These are phyloP conservation scores for Pseudomonodictys pantanalensis DNA, from an alignment of 495 filamentous ascomycete genomes.

Conservation along the genomic window DNA sequence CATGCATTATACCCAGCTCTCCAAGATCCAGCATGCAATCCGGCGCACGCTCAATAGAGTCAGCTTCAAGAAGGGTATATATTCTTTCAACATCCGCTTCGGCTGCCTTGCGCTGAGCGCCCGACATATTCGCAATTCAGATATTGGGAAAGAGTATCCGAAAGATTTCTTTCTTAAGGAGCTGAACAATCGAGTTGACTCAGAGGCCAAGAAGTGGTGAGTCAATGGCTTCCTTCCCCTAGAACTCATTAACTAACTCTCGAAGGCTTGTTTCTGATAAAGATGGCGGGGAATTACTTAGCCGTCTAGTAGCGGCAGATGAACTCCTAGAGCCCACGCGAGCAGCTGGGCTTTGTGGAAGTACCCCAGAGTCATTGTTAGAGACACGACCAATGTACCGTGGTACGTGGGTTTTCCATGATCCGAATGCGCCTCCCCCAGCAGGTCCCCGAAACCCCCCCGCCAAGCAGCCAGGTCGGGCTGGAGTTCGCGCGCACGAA, in stretches of 20 bases:
- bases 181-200: background rate
- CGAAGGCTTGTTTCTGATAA: background rate
- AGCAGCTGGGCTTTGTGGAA: background rate
- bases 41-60: background rate
- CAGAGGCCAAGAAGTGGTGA: slow-evolving; percentile 10
- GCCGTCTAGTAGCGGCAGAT: slow-evolving; percentile 2
- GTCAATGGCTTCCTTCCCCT: background rate
- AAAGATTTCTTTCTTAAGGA: background rate
- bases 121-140: background rate
- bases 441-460: background rate
- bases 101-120: slow-evolving; percentile 9
- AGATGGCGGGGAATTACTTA: background rate
- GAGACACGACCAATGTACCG: slow-evolving; percentile 15
- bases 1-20: background rate
- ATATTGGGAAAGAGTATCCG: slow-evolving; percentile 3
- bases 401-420: slow-evolving; percentile 12
- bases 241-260: background rate
- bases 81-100: slow-evolving; percentile 11
- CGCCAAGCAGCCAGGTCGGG: background rate
- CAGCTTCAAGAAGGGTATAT: slow-evolving; percentile 12
- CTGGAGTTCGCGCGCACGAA: background rate
- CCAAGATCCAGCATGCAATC: slow-evolving; percentile 1
- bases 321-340: slow-evolving; percentile 13
- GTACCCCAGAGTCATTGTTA: slow-evolving; percentile 1
- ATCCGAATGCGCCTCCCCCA: background rate